Percentiles rank a stretch among this genome's conserved stretches.
Evolutionary conservation across 2,329 filamentous ascomycete genomes (phyloP).

Genomic region (Reticulascus tulasneorum): DNA sequence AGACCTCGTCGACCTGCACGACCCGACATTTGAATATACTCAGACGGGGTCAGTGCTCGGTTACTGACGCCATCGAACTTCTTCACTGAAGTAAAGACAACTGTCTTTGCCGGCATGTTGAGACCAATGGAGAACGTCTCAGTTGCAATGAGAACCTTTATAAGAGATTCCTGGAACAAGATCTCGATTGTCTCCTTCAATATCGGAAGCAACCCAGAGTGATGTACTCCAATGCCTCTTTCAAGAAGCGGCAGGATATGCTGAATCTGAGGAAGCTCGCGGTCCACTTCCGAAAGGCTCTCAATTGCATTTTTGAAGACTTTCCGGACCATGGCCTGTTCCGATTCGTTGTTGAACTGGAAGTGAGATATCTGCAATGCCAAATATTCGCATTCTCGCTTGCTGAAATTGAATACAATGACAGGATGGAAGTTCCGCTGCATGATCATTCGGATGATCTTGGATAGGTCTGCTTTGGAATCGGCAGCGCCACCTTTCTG

Average conservation of each 20-base stretch:
- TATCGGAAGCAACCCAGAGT: conserved; percentile 91
- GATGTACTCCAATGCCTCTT: conserved; percentile 93
- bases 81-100: conserved; percentile 95
- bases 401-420: conserved; percentile 99
- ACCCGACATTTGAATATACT: conserved; percentile 99
- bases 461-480: conserved; percentile 78
- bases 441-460: conserved; percentile 99
- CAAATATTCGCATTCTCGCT: conserved; percentile 89
- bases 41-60: conserved; percentile 85
- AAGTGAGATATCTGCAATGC: conserved; percentile 82
- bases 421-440: conserved; percentile 95
- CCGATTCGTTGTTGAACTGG: conserved; percentile 93
- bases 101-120: conserved; percentile 99
- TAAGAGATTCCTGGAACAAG: conserved; percentile 93
- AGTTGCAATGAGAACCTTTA: conserved; percentile 96
- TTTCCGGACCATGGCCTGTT: conserved; percentile 89
- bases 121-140: conserved; percentile 98
- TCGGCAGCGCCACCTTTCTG: conserved; percentile 80
- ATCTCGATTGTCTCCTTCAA: conserved; percentile 99
- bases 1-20: conserved; percentile 94
- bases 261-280: conserved; percentile 80
- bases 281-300: conserved; percentile 87
- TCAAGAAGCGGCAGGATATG: conserved; percentile 85
- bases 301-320: conserved; percentile 94
- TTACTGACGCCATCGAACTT: conserved; percentile 85